Evolutionary conservation across 441 rosid species (phyloP).

Genomic region (Mallotus japonicus): DNA sequence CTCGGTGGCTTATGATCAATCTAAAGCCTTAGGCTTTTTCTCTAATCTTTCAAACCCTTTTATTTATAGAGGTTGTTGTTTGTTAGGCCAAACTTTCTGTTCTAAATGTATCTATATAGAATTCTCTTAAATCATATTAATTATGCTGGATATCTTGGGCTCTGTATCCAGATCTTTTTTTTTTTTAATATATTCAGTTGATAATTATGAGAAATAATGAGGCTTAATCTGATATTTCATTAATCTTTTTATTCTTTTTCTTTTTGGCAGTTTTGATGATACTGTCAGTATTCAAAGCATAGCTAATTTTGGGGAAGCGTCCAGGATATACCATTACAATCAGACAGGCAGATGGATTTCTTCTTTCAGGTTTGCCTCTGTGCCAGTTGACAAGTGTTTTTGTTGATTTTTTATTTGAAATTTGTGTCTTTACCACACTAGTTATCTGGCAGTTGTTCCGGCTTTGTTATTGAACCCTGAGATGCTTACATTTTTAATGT

Average conservation of each 20-base stretch:
- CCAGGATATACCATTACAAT: slow-evolving; percentile 55
- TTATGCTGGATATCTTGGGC: background rate
- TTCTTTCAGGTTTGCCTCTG: slow-evolving; percentile 51
- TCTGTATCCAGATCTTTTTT: background rate
- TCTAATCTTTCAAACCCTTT: background rate
- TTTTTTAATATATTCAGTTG: background rate
- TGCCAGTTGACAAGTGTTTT: background rate
- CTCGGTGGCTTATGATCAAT: background rate
- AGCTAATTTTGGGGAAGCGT: slow-evolving; percentile 42
- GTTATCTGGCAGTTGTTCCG: background rate
- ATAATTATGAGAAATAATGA: background rate
- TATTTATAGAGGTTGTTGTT: background rate
- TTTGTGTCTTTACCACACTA: background rate
- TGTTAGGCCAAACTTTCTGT: background rate
- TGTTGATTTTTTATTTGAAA: background rate
- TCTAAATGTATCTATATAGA: background rate
- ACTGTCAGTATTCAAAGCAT: slow-evolving; percentile 52
- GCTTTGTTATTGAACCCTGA: background rate
- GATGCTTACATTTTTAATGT: background rate
- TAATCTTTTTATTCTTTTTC: slow-evolving; percentile 3
- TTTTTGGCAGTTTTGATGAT: slow-evolving; percentile 53
- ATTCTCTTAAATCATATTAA: background rate
- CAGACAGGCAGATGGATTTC: slow-evolving; percentile 67
- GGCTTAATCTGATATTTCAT: background rate
- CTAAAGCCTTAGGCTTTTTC: background rate